phyloP scores from a whole-genome alignment of 2,329 filamentous ascomycete genomes.

The Diplodia corticola region DNA sequence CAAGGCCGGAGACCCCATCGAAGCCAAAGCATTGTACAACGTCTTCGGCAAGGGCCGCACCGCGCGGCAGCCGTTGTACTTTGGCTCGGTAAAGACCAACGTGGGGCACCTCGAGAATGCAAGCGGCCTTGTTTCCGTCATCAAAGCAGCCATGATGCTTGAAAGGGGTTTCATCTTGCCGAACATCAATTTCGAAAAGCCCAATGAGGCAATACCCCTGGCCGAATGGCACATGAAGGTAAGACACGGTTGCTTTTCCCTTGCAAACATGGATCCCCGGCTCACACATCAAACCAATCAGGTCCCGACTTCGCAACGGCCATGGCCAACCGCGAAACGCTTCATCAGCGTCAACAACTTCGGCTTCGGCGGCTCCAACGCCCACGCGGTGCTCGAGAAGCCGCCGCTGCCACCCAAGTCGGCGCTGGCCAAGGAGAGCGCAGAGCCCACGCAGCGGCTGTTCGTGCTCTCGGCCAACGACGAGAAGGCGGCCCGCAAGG shows the following conservation, averaged over 20 bases:
- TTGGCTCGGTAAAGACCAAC: constrained; percentile 33
- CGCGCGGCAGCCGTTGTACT: constrained; percentile 29
- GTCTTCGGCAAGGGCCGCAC: constrained; percentile 23
- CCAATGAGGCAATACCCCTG: constrained; percentile 24
- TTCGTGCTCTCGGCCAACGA: constrained; percentile 21
- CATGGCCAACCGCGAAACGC: constrained; percentile 21
- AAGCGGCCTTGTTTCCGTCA: constrained; percentile 30
- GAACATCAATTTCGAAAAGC: constrained; percentile 29
- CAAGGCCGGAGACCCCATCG: constrained; percentile 48
- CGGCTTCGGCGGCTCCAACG: constrained; percentile 25
- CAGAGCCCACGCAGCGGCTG: background rate
- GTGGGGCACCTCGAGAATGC: constrained; percentile 37
- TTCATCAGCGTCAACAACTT: constrained; percentile 25
- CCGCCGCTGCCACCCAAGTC: constrained; percentile 1
- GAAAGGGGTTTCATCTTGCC: constrained; percentile 28
- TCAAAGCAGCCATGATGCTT: constrained; percentile 35
- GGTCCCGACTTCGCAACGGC: constrained; percentile 12
- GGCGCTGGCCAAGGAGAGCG: constrained; percentile 3
- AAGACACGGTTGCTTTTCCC: constrained; percentile 1
- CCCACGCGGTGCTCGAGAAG: constrained; percentile 21
- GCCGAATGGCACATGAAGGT: constrained; percentile 25
- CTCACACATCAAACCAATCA: background rate
- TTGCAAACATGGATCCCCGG: background rate
- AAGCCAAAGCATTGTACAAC: constrained; percentile 27
- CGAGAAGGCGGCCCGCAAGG: background rate